phyloP scores from a whole-genome alignment of 441 rosid species.

The Euphorbia schlechtendalii region DNA sequence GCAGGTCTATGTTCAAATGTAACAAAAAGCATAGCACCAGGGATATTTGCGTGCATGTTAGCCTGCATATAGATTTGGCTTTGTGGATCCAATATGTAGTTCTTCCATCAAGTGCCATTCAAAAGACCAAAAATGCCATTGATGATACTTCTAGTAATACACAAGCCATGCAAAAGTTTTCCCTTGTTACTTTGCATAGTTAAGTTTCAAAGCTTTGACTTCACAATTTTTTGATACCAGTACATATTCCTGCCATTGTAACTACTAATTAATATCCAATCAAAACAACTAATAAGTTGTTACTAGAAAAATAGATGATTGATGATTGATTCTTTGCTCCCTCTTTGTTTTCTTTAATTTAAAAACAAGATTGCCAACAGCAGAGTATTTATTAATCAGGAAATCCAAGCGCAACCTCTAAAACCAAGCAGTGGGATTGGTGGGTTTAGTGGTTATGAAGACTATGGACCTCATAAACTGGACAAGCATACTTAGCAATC shows the following conservation, averaged over 20 bases:
- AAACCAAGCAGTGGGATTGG: neutral
- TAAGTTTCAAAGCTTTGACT: neutral
- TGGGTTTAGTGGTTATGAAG: neutral
- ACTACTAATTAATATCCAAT: neutral
- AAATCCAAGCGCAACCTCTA: neutral
- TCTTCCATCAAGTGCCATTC: neutral
- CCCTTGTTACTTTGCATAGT: neutral
- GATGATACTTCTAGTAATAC: neutral
- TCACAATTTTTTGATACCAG: neutral
- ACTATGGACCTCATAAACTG: too few relatives aligned
- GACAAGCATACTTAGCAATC: neutral
- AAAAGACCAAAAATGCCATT: neutral
- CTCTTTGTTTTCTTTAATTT: neutral
- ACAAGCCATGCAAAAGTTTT: neutral
- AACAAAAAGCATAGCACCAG: neutral
- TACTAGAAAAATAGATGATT: neutral
- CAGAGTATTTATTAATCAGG: neutral
- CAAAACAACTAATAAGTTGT: neutral
- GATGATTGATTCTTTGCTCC: neutral
- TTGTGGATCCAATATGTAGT: neutral
- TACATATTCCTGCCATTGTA: neutral
- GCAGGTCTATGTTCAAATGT: neutral
- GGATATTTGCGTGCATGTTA: neutral
- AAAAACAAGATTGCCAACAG: neutral
- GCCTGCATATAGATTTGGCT: neutral